Conservation (phyloP, 116 monocot genomes). For the Zostera marina region DNA sequence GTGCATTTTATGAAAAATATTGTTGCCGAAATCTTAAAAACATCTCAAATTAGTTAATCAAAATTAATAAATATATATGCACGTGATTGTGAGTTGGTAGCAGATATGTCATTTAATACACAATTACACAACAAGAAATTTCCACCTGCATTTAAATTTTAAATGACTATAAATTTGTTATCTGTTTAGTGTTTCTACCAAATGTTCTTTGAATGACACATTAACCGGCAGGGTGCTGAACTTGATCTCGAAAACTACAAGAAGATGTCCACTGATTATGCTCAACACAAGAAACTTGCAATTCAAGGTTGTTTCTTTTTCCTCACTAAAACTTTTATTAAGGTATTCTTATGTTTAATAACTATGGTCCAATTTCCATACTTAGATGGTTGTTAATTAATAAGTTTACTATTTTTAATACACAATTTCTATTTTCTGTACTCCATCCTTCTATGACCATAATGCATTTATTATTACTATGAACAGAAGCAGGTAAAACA, state of each 20-base stretch:
- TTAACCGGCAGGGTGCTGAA: conserved; percentile 30
- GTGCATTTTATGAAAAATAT: neutral
- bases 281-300: conserved; percentile 42
- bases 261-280: conserved; percentile 60
- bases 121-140: too few relatives aligned
- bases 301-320: conserved; percentile 27
- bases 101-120: too few relatives aligned
- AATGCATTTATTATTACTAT: conserved; percentile 5
- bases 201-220: neutral
- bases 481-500: conserved; percentile 18
- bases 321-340: too few relatives aligned
- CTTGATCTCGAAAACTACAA: conserved; percentile 43
- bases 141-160: too few relatives aligned
- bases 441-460: neutral
- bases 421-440: neutral
- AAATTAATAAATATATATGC: neutral
- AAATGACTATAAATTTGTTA: too few relatives aligned
- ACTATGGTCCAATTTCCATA: too few relatives aligned
- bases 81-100: too few relatives aligned
- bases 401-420: too few relatives aligned
- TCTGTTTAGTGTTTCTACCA: too few relatives aligned
- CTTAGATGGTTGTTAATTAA: too few relatives aligned
- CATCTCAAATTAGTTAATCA: neutral
- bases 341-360: too few relatives aligned
- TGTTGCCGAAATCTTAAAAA: neutral